These are phyloP conservation scores for Leptodermis oblonga DNA, from an alignment of 257 asterid genomes.

Conservation along the genomic window DNA sequence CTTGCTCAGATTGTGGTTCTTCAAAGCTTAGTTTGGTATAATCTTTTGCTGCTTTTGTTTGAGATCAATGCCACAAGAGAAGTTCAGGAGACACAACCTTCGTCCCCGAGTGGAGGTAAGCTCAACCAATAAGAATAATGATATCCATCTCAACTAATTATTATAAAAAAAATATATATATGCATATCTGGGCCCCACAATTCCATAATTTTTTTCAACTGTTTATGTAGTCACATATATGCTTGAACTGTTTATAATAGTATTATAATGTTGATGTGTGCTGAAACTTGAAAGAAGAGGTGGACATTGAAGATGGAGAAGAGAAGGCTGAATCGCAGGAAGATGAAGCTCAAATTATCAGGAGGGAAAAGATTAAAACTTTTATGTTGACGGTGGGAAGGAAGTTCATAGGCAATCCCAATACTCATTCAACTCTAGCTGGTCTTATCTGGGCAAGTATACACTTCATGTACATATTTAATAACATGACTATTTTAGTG, in stretches of 20 bases:
- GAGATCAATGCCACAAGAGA: constrained; percentile 61
- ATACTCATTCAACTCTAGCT: constrained; percentile 66
- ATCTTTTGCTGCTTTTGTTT: constrained; percentile 66
- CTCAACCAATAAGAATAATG: constrained; percentile 8
- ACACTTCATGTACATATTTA: constrained; percentile 60
- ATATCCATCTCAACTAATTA: no score
- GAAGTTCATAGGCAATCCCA: constrained; percentile 71
- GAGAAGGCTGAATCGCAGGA: constrained; percentile 30
- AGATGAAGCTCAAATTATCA: constrained; percentile 32
- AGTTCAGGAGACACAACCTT: constrained; percentile 29
- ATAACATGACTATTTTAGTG: background rate
- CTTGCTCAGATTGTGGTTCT: constrained; percentile 70
- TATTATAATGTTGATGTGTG: background rate
- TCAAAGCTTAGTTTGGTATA: constrained; percentile 87
- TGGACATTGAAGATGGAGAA: constrained; percentile 35
- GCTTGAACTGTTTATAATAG: background rate
- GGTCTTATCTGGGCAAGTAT: constrained; percentile 79
- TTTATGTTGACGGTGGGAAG: constrained; percentile 49
- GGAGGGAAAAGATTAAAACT: constrained; percentile 24
- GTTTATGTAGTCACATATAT: background rate
- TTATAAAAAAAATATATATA: no score
- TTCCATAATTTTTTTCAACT: background rate
- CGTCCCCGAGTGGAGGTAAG: constrained; percentile 52
- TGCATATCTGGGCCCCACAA: constrained; percentile 11
- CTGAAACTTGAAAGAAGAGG: constrained; percentile 44